Evolutionary conservation across 2,329 filamentous ascomycete genomes (phyloP).

Genomic region (Curvularia lunata): DNA sequence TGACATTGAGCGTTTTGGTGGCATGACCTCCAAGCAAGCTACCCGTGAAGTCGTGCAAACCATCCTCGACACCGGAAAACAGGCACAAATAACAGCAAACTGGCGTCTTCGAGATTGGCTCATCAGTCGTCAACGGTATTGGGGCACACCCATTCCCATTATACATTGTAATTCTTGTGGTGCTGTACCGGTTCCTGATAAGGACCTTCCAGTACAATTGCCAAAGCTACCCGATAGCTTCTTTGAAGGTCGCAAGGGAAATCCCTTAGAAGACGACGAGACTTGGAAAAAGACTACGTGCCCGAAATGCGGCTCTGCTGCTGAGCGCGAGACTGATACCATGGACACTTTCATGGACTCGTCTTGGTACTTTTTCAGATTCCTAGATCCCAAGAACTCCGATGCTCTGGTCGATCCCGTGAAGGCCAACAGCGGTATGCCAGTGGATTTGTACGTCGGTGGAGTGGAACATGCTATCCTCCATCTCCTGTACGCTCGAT

Average conservation of each 20-base stretch:
- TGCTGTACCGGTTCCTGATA: conserved; percentile 75
- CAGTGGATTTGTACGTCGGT: conserved; percentile 87
- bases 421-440: conserved; percentile 64
- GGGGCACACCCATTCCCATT: conserved; percentile 89
- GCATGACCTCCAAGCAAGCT: conserved; percentile 68
- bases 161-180: conserved; percentile 81
- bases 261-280: conserved; percentile 73
- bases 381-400: conserved; percentile 72
- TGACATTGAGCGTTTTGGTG: conserved; percentile 69
- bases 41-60: conserved; percentile 63
- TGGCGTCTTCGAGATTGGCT: conserved; percentile 90
- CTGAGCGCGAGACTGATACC: conserved; percentile 85
- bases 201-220: conserved; percentile 77
- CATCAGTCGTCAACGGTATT: conserved; percentile 89
- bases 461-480: conserved; percentile 91
- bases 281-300: conserved; percentile 79
- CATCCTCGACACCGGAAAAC: conserved; percentile 56
- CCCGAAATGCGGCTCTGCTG: conserved; percentile 72
- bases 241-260: conserved; percentile 72
- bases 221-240: conserved; percentile 73
- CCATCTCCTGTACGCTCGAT: conserved; percentile 86
- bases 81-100: conserved; percentile 70
- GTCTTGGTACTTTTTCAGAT: conserved; percentile 90
- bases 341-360: conserved; percentile 98
- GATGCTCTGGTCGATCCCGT: conserved; percentile 66